phyloP scores from a whole-genome alignment of 805 yeast genomes.

The Komagataella phaffii region DNA sequence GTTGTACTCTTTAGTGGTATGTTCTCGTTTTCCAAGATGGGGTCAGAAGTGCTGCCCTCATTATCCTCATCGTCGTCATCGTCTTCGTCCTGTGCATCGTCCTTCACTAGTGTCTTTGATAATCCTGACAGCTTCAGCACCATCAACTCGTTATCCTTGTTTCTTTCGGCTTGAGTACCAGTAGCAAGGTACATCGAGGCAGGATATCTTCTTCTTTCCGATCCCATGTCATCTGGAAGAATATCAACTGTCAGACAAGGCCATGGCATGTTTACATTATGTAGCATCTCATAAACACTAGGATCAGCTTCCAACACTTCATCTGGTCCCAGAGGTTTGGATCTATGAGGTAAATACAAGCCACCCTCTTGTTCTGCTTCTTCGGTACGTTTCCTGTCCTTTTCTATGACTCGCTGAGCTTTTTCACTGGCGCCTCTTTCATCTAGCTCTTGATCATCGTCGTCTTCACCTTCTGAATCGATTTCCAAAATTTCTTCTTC shows the following conservation, averaged over 20 bases:
- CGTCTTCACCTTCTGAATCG: constrained; percentile 83
- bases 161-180: constrained; percentile 84
- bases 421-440: constrained; percentile 58
- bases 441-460: constrained; percentile 81
- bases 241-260: constrained; percentile 90
- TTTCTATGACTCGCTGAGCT: constrained; percentile 21
- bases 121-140: constrained; percentile 74
- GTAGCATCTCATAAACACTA: constrained; percentile 90
- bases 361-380: constrained; percentile 22
- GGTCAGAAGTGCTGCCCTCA: constrained; percentile 56
- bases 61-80: constrained; percentile 65
- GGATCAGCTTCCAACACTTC: constrained; percentile 96
- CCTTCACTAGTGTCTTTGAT: constrained; percentile 76
- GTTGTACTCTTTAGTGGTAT: constrained; percentile 72
- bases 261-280: constrained; percentile 90
- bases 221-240: constrained; percentile 75
- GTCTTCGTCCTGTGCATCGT: constrained; percentile 64
- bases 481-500: not conserved
- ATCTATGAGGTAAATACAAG: constrained; percentile 77
- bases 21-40: constrained; percentile 78
- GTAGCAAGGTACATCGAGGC: constrained; percentile 77
- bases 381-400: constrained; percentile 22
- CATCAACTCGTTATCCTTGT: constrained; percentile 80
- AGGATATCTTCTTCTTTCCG: constrained; percentile 82
- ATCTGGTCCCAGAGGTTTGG: constrained; percentile 86